Evolutionary conservation across 441 rosid species (phyloP).

Genomic region (Breynia disticha): DNA sequence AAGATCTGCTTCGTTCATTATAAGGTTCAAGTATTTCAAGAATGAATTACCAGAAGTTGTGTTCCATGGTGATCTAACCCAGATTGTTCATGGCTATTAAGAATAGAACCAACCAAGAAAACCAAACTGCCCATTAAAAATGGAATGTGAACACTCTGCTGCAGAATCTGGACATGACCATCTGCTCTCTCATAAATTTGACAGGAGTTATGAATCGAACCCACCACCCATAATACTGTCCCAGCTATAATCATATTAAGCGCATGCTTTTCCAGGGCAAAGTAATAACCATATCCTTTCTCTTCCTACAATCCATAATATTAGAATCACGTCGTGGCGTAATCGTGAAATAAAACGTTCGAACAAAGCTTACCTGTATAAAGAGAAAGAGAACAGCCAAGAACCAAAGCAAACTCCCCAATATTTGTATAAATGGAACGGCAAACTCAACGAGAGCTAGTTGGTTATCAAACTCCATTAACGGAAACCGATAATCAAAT

Average conservation of each 20-base stretch:
- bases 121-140: slow-evolving; percentile 57
- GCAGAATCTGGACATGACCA: slow-evolving; percentile 65
- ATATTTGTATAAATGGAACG: slow-evolving; percentile 47
- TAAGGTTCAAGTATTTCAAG: no score
- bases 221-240: slow-evolving; percentile 55
- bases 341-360: neutral
- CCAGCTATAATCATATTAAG: slow-evolving; percentile 62
- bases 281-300: slow-evolving; percentile 33
- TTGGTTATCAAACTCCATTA: slow-evolving; percentile 55
- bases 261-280: slow-evolving; percentile 44
- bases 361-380: slow-evolving; percentile 33
- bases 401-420: slow-evolving; percentile 49
- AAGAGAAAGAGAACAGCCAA: slow-evolving; percentile 47
- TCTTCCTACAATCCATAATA: slow-evolving; percentile 34
- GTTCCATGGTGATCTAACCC: slow-evolving; percentile 30
- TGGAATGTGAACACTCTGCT: slow-evolving; percentile 55
- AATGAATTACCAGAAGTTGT: slow-evolving; percentile 39
- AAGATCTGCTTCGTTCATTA: no score
- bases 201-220: slow-evolving; percentile 78
- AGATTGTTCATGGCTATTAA: slow-evolving; percentile 42
- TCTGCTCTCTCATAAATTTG: slow-evolving; percentile 80
- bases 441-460: slow-evolving; percentile 64
- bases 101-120: slow-evolving; percentile 46
- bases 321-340: neutral
- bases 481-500: slow-evolving; percentile 40